These are phyloP conservation scores for Erodium chrysanthum DNA, from an alignment of 441 rosid species.

Conservation along the genomic window DNA sequence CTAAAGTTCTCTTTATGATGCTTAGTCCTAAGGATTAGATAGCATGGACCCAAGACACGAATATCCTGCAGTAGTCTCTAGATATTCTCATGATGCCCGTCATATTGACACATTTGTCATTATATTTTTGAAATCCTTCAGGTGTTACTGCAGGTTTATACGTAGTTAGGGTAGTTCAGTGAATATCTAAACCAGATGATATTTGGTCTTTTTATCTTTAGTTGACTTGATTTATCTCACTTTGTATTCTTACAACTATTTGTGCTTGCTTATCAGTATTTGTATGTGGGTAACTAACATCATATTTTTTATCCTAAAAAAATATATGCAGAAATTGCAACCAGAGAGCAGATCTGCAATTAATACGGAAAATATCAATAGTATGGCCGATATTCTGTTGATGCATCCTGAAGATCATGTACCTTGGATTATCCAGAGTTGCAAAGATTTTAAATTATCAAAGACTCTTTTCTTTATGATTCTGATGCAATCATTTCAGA, in stretches of 20 bases:
- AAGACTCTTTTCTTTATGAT: slow-evolving; percentile 64
- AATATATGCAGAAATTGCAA: slow-evolving; percentile 39
- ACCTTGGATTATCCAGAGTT: slow-evolving; percentile 50
- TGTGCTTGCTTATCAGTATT: neutral
- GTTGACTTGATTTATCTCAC: neutral
- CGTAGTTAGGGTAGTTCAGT: too few species aligned
- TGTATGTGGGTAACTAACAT: neutral
- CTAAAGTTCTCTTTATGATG: too few species aligned
- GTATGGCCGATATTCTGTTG: slow-evolving; percentile 49
- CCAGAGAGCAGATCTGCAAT: slow-evolving; percentile 35
- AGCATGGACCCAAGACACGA: too few species aligned
- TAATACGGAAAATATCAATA: slow-evolving; percentile 54
- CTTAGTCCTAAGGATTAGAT: too few species aligned
- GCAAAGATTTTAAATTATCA: slow-evolving; percentile 39
- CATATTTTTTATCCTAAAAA: slow-evolving; percentile 5
- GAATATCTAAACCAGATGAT: too few species aligned
- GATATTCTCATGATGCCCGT: too few species aligned
- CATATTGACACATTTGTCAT: too few species aligned
- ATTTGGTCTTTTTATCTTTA: neutral
- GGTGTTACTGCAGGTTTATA: too few species aligned
- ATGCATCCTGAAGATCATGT: slow-evolving; percentile 39
- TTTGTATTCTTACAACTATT: neutral
- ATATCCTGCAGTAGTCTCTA: too few species aligned
- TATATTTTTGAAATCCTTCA: too few species aligned
- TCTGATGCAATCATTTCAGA: slow-evolving; percentile 54